phyloP scores from a whole-genome alignment of 169 alveolate species.

The Amoebophrya sp. region DNA sequence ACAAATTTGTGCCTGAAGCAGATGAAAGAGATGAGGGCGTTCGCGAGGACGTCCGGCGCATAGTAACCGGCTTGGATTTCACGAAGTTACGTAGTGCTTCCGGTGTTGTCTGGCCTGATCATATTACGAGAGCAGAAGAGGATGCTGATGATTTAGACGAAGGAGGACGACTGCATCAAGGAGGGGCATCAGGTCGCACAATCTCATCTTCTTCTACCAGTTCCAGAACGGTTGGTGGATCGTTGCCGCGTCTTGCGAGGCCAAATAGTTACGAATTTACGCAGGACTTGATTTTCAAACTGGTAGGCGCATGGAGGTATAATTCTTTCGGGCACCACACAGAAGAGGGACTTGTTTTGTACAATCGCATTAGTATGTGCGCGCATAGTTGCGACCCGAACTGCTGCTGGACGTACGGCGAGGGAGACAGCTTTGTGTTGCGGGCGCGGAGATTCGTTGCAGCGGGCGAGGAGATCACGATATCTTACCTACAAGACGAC shows the following conservation, averaged over 20 bases:
- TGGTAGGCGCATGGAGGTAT: neutral
- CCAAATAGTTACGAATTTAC: no score
- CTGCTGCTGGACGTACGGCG: constrained; percentile 17
- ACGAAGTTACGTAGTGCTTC: neutral
- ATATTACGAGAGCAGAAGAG: neutral
- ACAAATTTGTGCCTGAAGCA: neutral
- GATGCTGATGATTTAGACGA: no score
- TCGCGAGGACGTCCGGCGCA: neutral
- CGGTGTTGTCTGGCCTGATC: neutral
- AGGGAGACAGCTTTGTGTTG: neutral
- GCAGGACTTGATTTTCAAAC: neutral
- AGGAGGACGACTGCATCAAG: no score
- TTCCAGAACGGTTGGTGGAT: no score
- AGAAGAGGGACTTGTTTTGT: neutral
- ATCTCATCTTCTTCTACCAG: no score
- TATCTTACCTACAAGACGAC: neutral
- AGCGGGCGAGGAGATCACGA: neutral
- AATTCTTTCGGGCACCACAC: constrained; percentile 1
- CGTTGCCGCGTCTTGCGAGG: no score
- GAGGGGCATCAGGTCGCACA: no score
- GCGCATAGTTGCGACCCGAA: neutral
- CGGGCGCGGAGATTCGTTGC: neutral
- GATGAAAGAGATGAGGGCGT: neutral
- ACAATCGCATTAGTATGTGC: neutral
- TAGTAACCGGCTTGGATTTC: neutral